Evolutionary conservation across 2,329 filamentous ascomycete genomes (phyloP), one percentile per base, ranked within the genome.

Genomic region (Ramularia endophylla): DNA sequence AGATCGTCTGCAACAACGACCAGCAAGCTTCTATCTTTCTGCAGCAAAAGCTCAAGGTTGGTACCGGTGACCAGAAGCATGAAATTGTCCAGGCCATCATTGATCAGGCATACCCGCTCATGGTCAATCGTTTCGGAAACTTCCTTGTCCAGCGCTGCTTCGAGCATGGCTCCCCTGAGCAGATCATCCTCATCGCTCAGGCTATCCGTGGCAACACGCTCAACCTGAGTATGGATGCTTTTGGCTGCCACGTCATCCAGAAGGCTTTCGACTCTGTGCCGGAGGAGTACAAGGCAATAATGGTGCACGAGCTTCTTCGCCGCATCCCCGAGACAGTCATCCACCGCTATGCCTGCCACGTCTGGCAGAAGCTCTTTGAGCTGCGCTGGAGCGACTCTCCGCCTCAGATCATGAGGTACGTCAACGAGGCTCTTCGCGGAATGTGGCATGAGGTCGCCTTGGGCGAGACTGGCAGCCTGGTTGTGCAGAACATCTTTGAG

Each of bases 381-480:
- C 78, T 98, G 54, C 84, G 92, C 59, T 98, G 92, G 92, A 87
- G 82, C 50, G 85, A 89, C 57, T 86, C 88, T 28, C 92, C 92
- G 30, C 92, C 92, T 17, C 89, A 95, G 65, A 95, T 98, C 67
- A 98, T 98, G 92, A 86, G 85, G 58, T 95, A 87, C 58, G 94
- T 98, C 67, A 98, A 98, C 59, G 88, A 97, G 55, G 85, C 92
- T 46, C 77, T 98, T 40, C 78, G 80, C 44, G 90, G 90, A 45
- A 97, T 97, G 88, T 98, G 92, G 92, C 89, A 97, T 60, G 90
- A 98, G 60, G 92, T 98, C 50, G 94, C 94, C 16, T 72, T 97
- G 38, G 92, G 92, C 27, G 92, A 98, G 71, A 98, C 94, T 8
- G 92, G 92, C 46, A 98, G 92, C 64, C 74, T 98, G 55, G 92